phyloP scores from a whole-genome alignment of 352 stramenopile genomes.

The Phytophthora syringae region DNA sequence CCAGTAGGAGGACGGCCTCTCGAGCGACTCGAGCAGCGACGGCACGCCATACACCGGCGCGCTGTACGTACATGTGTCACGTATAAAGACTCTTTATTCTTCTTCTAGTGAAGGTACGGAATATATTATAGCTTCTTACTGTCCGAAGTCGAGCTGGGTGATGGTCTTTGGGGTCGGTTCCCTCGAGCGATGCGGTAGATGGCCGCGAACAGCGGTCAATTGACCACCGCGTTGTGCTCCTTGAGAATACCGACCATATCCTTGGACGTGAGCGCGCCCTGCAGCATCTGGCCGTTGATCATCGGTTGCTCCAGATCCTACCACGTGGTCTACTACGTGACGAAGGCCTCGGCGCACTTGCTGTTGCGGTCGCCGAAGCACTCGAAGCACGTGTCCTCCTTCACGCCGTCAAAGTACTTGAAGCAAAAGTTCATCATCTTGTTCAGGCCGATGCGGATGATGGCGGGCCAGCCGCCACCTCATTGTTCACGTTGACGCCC shows the following conservation, averaged over 20 bases:
- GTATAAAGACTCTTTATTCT: too few relatives aligned
- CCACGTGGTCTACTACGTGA: slow-evolving; percentile 80
- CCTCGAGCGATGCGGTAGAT: slow-evolving; percentile 95
- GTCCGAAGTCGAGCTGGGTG: slow-evolving; percentile 48
- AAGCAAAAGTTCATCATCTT: slow-evolving; percentile 96
- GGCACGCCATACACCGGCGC: too few relatives aligned
- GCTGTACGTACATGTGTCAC: too few relatives aligned
- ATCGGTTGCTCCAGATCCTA: slow-evolving; percentile 94
- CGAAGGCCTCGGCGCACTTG: slow-evolving; percentile 96
- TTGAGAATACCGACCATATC: slow-evolving; percentile 95
- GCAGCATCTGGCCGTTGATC: slow-evolving; percentile 98
- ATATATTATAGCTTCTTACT: slow-evolving; percentile 48
- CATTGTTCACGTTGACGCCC: slow-evolving; percentile 97
- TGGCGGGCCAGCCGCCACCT: slow-evolving; percentile 94
- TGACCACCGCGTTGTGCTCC: slow-evolving; percentile 71
- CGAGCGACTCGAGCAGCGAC: too few relatives aligned
- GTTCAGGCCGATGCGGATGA: slow-evolving; percentile 94
- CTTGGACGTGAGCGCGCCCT: slow-evolving; percentile 94
- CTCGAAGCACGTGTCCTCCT: slow-evolving; percentile 96
- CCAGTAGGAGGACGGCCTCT: too few relatives aligned
- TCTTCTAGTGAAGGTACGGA: neutral
- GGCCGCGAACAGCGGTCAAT: slow-evolving; percentile 92
- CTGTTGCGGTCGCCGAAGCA: slow-evolving; percentile 98
- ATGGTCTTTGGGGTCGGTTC: slow-evolving; percentile 86
- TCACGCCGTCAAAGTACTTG: slow-evolving; percentile 94